These are phyloP conservation scores for Myxozyma monticola DNA, from an alignment of 805 yeast species.

Conservation along the genomic window DNA sequence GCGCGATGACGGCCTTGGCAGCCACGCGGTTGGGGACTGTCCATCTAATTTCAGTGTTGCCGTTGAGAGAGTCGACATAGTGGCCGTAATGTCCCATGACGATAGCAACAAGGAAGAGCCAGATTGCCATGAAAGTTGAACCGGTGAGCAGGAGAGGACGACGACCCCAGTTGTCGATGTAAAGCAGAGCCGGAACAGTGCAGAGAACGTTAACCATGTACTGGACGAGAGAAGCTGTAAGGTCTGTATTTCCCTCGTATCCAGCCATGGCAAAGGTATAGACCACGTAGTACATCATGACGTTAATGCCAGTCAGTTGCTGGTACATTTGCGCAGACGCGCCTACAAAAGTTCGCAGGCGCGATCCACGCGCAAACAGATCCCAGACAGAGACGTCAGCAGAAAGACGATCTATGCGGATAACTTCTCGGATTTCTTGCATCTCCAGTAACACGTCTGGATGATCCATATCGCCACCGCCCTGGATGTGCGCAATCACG, in stretches of 20 bases:
- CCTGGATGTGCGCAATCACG: conserved; percentile 40
- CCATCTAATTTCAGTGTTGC: conserved; percentile 32
- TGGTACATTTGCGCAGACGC: conserved; percentile 54
- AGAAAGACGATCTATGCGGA: conserved; percentile 53
- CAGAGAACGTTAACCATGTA: conserved; percentile 55
- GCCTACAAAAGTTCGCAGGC: conserved; percentile 53
- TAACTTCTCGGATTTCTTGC: conserved; percentile 60
- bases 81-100: conserved; percentile 31
- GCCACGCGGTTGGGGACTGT: conserved; percentile 34
- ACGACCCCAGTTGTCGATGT: conserved; percentile 65
- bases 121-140: conserved; percentile 29
- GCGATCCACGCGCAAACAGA: conserved; percentile 53
- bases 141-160: conserved; percentile 47
- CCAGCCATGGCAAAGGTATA: conserved; percentile 52
- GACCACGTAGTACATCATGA: conserved; percentile 68
- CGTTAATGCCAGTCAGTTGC: conserved; percentile 67
- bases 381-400: conserved; percentile 49
- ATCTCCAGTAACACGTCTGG: conserved; percentile 55
- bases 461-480: conserved; percentile 29
- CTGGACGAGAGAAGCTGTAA: conserved; percentile 61
- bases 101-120: conserved; percentile 30
- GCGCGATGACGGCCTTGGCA: conserved; percentile 49
- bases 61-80: conserved; percentile 31
- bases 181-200: conserved; percentile 63
- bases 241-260: conserved; percentile 42